Conservation (phyloP, 305 asterid species). For the Salvia sclarea region DNA sequence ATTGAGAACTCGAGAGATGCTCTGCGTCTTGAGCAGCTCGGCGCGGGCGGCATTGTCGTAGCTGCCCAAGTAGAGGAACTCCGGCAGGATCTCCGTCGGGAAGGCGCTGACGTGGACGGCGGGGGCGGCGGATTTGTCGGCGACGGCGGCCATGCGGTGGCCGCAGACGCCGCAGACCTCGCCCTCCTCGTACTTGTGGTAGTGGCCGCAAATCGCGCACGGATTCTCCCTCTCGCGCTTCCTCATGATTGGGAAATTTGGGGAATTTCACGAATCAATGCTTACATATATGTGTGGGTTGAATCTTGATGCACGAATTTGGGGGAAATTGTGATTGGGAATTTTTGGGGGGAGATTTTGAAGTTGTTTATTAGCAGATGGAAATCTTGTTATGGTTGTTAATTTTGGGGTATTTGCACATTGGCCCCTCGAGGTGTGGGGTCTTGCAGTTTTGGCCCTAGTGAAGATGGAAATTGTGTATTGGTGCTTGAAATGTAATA, state of each 20-base stretch:
- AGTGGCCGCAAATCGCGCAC: slow-evolving; percentile 85
- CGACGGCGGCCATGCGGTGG: slow-evolving; percentile 61
- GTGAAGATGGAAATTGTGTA: background rate
- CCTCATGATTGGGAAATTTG: slow-evolving; percentile 56
- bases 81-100: slow-evolving; percentile 85
- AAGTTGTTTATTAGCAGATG: background rate
- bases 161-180: slow-evolving; percentile 87
- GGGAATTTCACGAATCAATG: background rate
- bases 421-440: background rate
- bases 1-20: slow-evolving; percentile 80
- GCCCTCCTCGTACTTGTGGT: slow-evolving; percentile 90
- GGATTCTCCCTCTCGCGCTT: slow-evolving; percentile 89
- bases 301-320: slow-evolving; percentile 4
- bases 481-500: too few relatives aligned
- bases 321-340: background rate
- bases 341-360: slow-evolving; percentile 19
- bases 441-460: background rate
- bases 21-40: slow-evolving; percentile 80
- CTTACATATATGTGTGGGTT: background rate
- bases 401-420: slow-evolving; percentile 2
- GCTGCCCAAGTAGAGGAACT: slow-evolving; percentile 81
- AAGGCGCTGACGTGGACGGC: slow-evolving; percentile 65
- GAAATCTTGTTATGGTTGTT: slow-evolving; percentile 10
- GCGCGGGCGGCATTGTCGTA: slow-evolving; percentile 86
- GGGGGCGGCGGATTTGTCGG: slow-evolving; percentile 40